Evolutionary conservation across 169 alveolate genomes (phyloP).

Genomic region (Besnoitia besnoiti): DNA sequence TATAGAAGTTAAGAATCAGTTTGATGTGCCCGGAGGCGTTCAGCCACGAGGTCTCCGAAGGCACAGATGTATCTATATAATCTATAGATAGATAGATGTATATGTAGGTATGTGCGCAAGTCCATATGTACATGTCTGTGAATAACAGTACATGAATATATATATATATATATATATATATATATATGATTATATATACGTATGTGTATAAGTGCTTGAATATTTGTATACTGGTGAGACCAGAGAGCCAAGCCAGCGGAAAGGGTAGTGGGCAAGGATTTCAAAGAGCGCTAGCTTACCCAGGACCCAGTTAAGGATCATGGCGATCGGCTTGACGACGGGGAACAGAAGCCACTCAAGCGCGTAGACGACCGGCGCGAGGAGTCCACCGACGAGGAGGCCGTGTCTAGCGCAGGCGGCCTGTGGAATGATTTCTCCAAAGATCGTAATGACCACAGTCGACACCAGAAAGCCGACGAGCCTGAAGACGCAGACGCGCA

Average conservation of each 20-base stretch:
- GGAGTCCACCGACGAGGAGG: slow-evolving; percentile 76
- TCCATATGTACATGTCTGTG: too few species aligned
- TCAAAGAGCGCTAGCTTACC: too few species aligned
- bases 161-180: not conserved
- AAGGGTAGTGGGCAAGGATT: too few species aligned
- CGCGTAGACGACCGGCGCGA: slow-evolving; percentile 66
- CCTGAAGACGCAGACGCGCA: slow-evolving; percentile 4
- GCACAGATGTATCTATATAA: not conserved
- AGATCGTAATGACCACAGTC: slow-evolving; percentile 76
- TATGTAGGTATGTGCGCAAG: not conserved
- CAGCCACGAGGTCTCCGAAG: not conserved
- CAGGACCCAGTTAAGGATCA: slow-evolving; percentile 68
- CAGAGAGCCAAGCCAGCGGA: too few species aligned
- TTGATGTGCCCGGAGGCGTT: too few species aligned
- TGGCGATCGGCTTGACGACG: slow-evolving; percentile 73
- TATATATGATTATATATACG: not conserved
- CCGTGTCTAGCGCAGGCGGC: slow-evolving; percentile 84
- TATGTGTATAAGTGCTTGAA: too few species aligned
- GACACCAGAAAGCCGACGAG: slow-evolving; percentile 78
- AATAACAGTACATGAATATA: not conserved
- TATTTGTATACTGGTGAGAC: too few species aligned
- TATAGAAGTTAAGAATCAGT: too few species aligned
- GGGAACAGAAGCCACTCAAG: slow-evolving; percentile 71
- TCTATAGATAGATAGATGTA: not conserved
- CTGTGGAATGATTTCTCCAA: slow-evolving; percentile 86